A percentile compares a stretch with the other conserved stretches of the same genome.
These are phyloP conservation scores for Pseudocercospora musae DNA, from an alignment of 2,329 filamentous ascomycete genomes.

Conservation along the genomic window DNA sequence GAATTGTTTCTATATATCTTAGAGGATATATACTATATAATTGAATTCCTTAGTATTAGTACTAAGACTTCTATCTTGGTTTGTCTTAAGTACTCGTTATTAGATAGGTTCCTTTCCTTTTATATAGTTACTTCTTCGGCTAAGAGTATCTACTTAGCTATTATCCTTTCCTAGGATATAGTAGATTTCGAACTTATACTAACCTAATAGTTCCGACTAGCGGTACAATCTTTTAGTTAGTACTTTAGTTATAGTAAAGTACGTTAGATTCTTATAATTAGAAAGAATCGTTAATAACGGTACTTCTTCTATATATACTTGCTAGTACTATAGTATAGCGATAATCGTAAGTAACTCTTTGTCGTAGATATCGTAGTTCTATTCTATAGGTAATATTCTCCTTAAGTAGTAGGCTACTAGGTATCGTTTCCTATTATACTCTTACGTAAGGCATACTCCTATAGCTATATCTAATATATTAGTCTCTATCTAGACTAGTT, in stretches of 20 bases:
- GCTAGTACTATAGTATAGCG: conserved; percentile 1
- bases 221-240: background rate
- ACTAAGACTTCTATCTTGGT: no score
- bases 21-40: conserved; percentile 5
- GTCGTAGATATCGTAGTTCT: no score
- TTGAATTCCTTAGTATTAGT: no score
- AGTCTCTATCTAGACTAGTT: conserved; percentile 5
- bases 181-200: conserved; percentile 19
- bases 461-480: conserved; percentile 12
- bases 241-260: conserved; percentile 5
- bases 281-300: background rate
- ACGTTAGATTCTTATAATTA: conserved; percentile 6
- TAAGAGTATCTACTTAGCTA: conserved; percentile 12
- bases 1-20: conserved; percentile 11
- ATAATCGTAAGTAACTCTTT: background rate
- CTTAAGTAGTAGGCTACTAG: no score
- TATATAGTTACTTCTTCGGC: no score
- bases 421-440: conserved; percentile 10
- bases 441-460: conserved; percentile 9
- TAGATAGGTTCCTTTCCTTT: no score
- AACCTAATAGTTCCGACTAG: conserved; percentile 7
- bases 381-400: no score
- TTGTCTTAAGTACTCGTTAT: no score
- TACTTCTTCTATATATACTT: background rate
- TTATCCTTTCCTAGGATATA: conserved; percentile 19